Evolutionary conservation across 2,329 filamentous ascomycete genomes (phyloP).

Genomic region (Ramularia endophylla): DNA sequence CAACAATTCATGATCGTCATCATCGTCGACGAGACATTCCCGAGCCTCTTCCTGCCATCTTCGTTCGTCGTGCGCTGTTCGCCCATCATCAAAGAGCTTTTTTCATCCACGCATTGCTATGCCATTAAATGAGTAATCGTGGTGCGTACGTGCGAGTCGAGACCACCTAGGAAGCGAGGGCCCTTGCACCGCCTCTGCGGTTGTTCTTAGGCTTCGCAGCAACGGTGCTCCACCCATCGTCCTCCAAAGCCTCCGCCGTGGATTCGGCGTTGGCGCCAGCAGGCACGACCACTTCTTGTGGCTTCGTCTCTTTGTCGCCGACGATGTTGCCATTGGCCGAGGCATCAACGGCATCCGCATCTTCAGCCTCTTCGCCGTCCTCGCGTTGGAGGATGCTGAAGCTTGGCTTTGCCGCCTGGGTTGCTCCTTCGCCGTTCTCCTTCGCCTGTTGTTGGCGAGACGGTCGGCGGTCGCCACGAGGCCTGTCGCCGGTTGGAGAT

Average conservation of each 20-base stretch:
- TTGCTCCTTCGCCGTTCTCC: constrained; percentile 33
- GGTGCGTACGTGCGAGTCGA: no score
- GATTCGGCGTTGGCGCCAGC: constrained; percentile 31
- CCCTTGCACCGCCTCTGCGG: constrained; percentile 38
- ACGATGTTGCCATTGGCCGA: constrained; percentile 47
- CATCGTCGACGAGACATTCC: no score
- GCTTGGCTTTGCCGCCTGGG: constrained; percentile 19
- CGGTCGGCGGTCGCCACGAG: constrained; percentile 19
- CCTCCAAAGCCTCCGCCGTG: constrained; percentile 44
- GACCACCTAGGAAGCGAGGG: constrained; percentile 40
- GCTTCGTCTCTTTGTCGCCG: constrained; percentile 49
- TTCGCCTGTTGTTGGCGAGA: constrained; percentile 29
- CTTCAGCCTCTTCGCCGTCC: constrained; percentile 29
- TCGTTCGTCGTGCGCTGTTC: no score
- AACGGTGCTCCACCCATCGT: constrained; percentile 51
- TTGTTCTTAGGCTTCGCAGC: constrained; percentile 42
- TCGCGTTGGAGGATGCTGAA: constrained; percentile 46
- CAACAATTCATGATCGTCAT: no score
- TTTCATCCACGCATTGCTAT: no score
- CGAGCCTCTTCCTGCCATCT: no score
- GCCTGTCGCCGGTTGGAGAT: constrained; percentile 41
- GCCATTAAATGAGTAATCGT: no score
- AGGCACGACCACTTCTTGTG: constrained; percentile 46
- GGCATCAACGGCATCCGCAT: constrained; percentile 40
- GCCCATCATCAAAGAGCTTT: no score